These are phyloP conservation scores for Fusarium drepaniforme DNA, from an alignment of 2,329 filamentous ascomycete genomes.

Conservation along the genomic window DNA sequence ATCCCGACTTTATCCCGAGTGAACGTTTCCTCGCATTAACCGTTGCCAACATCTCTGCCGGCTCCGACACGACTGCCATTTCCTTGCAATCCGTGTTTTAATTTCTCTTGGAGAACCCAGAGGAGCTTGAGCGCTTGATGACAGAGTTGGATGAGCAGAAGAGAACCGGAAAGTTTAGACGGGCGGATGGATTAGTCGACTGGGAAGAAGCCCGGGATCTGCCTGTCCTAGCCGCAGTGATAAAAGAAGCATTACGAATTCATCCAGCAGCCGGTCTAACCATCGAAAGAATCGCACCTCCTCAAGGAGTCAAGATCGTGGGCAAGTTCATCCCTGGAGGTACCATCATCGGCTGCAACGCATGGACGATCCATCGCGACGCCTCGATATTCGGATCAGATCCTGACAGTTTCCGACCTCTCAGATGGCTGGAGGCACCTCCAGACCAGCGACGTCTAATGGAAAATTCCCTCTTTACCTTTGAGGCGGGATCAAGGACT, in stretches of 20 bases:
- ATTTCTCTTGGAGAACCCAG: slow-evolving; percentile 16
- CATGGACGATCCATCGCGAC: slow-evolving; percentile 79
- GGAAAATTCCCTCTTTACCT: slow-evolving; percentile 58
- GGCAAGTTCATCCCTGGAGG: slow-evolving; percentile 73
- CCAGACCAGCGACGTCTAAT: slow-evolving; percentile 51
- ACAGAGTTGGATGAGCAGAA: slow-evolving; percentile 72
- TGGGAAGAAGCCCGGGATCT: slow-evolving; percentile 78
- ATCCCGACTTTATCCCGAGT: slow-evolving; percentile 21
- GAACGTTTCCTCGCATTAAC: slow-evolving; percentile 26
- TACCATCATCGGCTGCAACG: slow-evolving; percentile 79
- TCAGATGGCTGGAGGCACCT: slow-evolving; percentile 67
- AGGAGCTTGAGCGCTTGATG: slow-evolving; percentile 62
- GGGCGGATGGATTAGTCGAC: slow-evolving; percentile 68
- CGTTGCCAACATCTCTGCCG: slow-evolving; percentile 33
- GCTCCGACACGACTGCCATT: slow-evolving; percentile 33
- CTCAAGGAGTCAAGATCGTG: slow-evolving; percentile 70
- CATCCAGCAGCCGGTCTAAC: slow-evolving; percentile 80
- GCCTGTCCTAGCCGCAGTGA: slow-evolving; percentile 79
- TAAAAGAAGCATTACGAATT: slow-evolving; percentile 82
- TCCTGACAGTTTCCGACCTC: slow-evolving; percentile 67
- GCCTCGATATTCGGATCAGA: slow-evolving; percentile 76
- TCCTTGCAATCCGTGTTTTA: slow-evolving; percentile 30
- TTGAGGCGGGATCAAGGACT: slow-evolving; percentile 76
- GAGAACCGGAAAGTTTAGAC: slow-evolving; percentile 60
- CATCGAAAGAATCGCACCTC: slow-evolving; percentile 78